A percentile compares a stretch with the other conserved stretches of the same genome.
Evolutionary conservation across 805 yeast genomes (phyloP).

Genomic region (Ogataea zsoltii): DNA sequence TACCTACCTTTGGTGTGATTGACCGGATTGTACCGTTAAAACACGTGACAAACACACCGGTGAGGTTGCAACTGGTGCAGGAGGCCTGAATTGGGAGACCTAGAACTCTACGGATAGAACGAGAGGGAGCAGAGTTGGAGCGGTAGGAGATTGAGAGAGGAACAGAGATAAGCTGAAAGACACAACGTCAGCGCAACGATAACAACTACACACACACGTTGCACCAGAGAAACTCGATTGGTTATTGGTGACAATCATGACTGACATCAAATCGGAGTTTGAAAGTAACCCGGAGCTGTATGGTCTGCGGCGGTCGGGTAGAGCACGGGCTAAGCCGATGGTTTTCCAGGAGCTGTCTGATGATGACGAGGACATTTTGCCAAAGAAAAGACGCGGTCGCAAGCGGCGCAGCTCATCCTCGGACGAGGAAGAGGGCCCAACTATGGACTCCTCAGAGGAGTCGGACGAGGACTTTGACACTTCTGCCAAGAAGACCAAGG

Average conservation of each 20-base stretch:
- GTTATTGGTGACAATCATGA: slow-evolving; percentile 12
- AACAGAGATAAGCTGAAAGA: too few relatives aligned
- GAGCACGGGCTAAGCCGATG: slow-evolving; percentile 48
- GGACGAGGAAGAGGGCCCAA: slow-evolving; percentile 30
- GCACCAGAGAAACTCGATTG: neutral
- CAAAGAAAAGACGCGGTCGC: slow-evolving; percentile 20
- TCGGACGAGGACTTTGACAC: slow-evolving; percentile 34
- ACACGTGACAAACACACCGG: too few relatives aligned
- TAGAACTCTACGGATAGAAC: too few relatives aligned
- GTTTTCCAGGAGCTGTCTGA: slow-evolving; percentile 29
- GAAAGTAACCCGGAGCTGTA: slow-evolving; percentile 76
- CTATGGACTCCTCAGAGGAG: slow-evolving; percentile 32
- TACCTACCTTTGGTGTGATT: too few relatives aligned
- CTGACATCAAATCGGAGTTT: slow-evolving; percentile 43
- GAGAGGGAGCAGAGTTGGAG: too few relatives aligned
- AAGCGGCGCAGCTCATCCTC: slow-evolving; percentile 29
- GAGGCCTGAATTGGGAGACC: too few relatives aligned
- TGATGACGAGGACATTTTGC: slow-evolving; percentile 20
- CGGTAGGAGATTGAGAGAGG: too few relatives aligned
- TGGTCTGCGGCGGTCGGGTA: slow-evolving; percentile 74
- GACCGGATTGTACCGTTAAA: too few relatives aligned
- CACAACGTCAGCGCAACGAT: too few relatives aligned
- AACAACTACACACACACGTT: neutral
- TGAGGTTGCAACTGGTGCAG: too few relatives aligned
- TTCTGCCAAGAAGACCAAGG: slow-evolving; percentile 13